Percentiles rank a stretch among this genome's conserved stretches.
These are phyloP conservation scores for Ziziphus jujuba DNA, from an alignment of 306 rosid genomes.

Conservation along the genomic window DNA sequence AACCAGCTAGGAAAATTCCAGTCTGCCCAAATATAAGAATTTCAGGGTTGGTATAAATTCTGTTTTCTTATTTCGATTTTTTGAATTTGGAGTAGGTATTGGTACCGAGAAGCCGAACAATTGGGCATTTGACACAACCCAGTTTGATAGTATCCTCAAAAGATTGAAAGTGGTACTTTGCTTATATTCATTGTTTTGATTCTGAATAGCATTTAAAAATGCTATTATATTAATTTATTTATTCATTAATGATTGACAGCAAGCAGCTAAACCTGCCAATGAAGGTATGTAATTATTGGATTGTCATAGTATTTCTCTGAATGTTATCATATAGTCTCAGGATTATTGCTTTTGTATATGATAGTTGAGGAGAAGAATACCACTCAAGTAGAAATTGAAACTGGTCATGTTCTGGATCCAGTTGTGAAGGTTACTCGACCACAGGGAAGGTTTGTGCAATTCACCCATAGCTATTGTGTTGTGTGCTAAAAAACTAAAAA, in stretches of 20 bases:
- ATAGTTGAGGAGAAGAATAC: constrained; percentile 30
- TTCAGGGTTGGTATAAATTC: not conserved
- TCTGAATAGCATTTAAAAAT: not conserved
- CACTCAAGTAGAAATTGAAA: constrained; percentile 40
- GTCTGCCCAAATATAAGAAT: not conserved
- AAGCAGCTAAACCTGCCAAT: constrained; percentile 54
- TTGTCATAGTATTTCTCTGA: not conserved
- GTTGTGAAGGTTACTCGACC: constrained; percentile 72
- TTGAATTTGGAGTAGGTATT: constrained; percentile 45
- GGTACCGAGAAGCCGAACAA: constrained; percentile 82
- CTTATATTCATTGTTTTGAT: not conserved
- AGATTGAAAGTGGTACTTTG: constrained; percentile 84
- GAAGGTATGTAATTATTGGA: constrained; percentile 40
- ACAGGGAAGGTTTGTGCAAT: constrained; percentile 74
- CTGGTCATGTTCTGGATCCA: constrained; percentile 31
- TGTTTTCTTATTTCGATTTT: not conserved
- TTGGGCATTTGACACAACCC: constrained; percentile 97
- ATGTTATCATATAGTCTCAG: constrained; percentile 11
- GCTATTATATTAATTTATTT: not conserved
- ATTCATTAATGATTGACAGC: constrained; percentile 37
- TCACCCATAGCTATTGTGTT: not conserved
- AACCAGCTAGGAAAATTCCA: not conserved
- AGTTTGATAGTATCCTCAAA: constrained; percentile 85
- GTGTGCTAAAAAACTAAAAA: not conserved
- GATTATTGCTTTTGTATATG: constrained; percentile 7